Evolutionary conservation across 495 filamentous ascomycete species (phyloP).

Genomic region (Extremus antarcticus): DNA sequence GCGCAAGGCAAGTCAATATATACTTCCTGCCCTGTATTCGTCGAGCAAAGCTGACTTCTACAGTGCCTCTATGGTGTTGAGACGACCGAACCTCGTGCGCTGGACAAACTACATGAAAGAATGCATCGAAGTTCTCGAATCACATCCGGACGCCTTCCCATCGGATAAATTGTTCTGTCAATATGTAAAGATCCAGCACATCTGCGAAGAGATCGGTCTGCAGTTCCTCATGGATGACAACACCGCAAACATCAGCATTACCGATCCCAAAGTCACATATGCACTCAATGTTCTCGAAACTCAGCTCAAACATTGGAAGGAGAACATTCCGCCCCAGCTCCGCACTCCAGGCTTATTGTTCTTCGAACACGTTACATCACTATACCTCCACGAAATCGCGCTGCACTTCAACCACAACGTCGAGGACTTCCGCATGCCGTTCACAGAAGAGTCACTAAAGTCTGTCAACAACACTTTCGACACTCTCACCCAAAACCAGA

Average conservation of each 20-base stretch:
- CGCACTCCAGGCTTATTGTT: slow-evolving; percentile 42
- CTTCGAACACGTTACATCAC: slow-evolving; percentile 52
- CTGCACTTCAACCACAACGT: slow-evolving; percentile 60
- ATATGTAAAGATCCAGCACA: slow-evolving; percentile 63
- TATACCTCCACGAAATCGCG: slow-evolving; percentile 83
- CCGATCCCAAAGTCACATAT: slow-evolving; percentile 64
- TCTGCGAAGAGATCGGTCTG: slow-evolving; percentile 69
- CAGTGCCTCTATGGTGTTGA: slow-evolving; percentile 65
- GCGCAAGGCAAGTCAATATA: slow-evolving; percentile 34
- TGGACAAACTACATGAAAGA: slow-evolving; percentile 83
- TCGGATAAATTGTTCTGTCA: slow-evolving; percentile 66
- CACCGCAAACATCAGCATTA: slow-evolving; percentile 47
- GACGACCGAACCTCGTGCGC: slow-evolving; percentile 69
- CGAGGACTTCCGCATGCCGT: slow-evolving; percentile 48
- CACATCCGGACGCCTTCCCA: slow-evolving; percentile 55
- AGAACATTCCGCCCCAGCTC: slow-evolving; percentile 40
- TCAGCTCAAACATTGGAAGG: slow-evolving; percentile 59
- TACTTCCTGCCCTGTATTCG: not conserved
- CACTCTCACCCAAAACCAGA: slow-evolving; percentile 39
- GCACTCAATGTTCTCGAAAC: slow-evolving; percentile 65
- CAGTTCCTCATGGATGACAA: slow-evolving; percentile 72
- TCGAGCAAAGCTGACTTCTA: slow-evolving; percentile 23
- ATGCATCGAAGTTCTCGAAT: slow-evolving; percentile 63
- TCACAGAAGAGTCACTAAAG: slow-evolving; percentile 37
- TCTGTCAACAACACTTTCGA: slow-evolving; percentile 27